These are phyloP conservation scores for Cucurbita ficifolia DNA, from an alignment of 306 rosid species.

Conservation along the genomic window DNA sequence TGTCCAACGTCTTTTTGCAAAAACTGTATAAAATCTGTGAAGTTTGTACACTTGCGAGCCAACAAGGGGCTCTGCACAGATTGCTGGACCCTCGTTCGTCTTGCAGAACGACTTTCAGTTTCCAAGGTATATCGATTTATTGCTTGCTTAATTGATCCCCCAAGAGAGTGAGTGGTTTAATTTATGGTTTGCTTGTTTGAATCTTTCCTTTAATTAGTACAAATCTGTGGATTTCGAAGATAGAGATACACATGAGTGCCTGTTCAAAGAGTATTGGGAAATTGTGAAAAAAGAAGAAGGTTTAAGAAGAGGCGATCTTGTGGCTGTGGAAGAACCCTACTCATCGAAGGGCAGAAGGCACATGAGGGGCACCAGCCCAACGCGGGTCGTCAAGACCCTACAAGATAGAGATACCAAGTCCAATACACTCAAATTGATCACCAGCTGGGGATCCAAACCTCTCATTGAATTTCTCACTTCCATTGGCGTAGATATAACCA, in stretches of 20 bases:
- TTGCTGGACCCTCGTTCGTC: slow-evolving; percentile 34
- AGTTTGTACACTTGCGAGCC: slow-evolving; percentile 19
- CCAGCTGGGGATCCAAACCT: slow-evolving; percentile 55
- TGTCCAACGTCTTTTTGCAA: slow-evolving; percentile 46
- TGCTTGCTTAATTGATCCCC: not conserved
- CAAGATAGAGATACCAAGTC: not conserved
- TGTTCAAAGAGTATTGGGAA: slow-evolving; percentile 76
- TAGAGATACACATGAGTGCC: slow-evolving; percentile 42
- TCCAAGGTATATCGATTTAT: not conserved
- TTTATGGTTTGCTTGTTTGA: not conserved
- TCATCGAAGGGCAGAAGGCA: not conserved
- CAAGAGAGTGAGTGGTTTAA: not conserved
- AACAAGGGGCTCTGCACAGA: slow-evolving; percentile 38
- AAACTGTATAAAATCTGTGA: slow-evolving; percentile 19
- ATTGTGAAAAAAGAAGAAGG: slow-evolving; percentile 44
- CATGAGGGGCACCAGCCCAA: not conserved
- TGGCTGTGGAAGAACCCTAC: not conserved
- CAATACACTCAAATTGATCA: slow-evolving; percentile 5
- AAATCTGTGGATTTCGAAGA: slow-evolving; percentile 32
- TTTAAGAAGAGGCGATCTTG: not conserved
- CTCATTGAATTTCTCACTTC: slow-evolving; percentile 47
- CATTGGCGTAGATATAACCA: slow-evolving; percentile 27
- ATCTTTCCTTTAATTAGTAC: slow-evolving; percentile 15
- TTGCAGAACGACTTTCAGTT: slow-evolving; percentile 21
- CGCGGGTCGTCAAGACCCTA: not conserved